Conservation (phyloP, 2,329 filamentous ascomycete genomes). For the Ophiostoma sp. region DNA sequence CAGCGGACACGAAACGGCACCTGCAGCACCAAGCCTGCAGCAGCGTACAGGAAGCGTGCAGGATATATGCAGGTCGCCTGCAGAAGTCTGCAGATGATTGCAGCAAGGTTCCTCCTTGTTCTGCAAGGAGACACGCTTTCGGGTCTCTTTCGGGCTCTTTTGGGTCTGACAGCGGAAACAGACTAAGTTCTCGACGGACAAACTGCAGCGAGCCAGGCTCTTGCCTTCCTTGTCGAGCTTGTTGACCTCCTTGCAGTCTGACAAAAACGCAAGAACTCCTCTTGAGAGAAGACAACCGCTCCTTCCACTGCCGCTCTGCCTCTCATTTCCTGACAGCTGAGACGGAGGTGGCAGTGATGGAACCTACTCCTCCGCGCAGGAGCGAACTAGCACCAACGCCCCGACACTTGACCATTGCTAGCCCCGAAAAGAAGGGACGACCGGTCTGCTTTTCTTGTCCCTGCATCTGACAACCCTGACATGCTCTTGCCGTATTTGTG, state of each 20-base stretch:
- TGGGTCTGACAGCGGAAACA: not conserved
- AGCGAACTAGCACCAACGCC: not conserved
- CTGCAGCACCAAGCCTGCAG: slow-evolving; percentile 12
- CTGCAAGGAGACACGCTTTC: not conserved
- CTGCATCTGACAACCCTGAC: not conserved
- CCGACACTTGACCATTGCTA: not conserved
- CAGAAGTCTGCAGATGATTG: slow-evolving; percentile 4
- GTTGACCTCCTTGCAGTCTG: not conserved
- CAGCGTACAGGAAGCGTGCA: slow-evolving; percentile 10
- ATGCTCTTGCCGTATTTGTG: slow-evolving; percentile 4
- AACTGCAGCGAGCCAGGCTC: not conserved
- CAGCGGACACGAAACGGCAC: slow-evolving; percentile 17
- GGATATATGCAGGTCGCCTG: not conserved
- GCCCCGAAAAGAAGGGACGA: slow-evolving; percentile 7
- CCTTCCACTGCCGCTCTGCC: not conserved
- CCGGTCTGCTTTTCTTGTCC: not conserved
- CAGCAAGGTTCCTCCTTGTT: not conserved
- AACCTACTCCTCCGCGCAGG: not conserved
- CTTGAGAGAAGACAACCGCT: not conserved
- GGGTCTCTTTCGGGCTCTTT: not conserved
- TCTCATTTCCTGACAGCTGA: slow-evolving; percentile 11
- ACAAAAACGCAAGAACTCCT: not conserved
- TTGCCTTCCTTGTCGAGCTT: not conserved
- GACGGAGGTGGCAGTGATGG: slow-evolving; percentile 2
- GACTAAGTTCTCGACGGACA: not conserved